Evolutionary conservation across 495 filamentous ascomycete species (phyloP), one percentile per base, ranked within the genome.

Genomic region (Aspergillus indologenus): DNA sequence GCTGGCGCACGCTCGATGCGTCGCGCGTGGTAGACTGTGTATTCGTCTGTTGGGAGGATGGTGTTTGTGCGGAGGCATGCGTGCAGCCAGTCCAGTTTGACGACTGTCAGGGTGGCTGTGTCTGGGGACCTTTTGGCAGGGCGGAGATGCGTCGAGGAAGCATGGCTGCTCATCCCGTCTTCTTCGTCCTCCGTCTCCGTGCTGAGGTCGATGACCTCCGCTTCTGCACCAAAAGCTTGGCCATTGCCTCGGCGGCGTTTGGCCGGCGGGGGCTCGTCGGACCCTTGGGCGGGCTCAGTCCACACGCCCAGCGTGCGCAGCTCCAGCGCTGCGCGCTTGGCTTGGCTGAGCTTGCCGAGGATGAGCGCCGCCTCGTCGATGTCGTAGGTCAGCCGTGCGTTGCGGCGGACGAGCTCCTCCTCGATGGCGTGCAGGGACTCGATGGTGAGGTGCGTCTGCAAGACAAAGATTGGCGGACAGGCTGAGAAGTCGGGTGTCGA

Each of bases 31-130:
- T 92, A 96, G 19, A 96, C 70, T 1, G 87, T 50, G 63, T 87
- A 94, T 1, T 82, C 66, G 12, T 83, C 74, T 0, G 86, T 56
- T 0, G 87, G 83, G 0, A 94, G 70, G 3, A 85, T 60, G 17
- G 62, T 62, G 6, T 80, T 77, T 0, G 76, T 68, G 42, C 75
- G 68, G 14, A 91, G 55, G 12, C 85, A 91, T 22, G 83, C 77
- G 8, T 82, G 74, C 29, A 95, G 79, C 93, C 93, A 98, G 2
- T 84, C 74, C 0, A 94, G 71, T 63, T 84, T 90, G 22, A 94
- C 78, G 19, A 96, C 88, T 54, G 77, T 83, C 12, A 23, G 34
- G 18, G 29, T 21, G 0, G 43, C 6, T 52, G 54, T 15, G 46
- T 5, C 42, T 57, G 17, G n/a, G n/a, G n/a, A n/a, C n/a, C n/a